Percentiles rank a stretch among this genome's conserved stretches.
Conservation (phyloP, 2,329 filamentous ascomycete species). For the Capronia americana region DNA sequence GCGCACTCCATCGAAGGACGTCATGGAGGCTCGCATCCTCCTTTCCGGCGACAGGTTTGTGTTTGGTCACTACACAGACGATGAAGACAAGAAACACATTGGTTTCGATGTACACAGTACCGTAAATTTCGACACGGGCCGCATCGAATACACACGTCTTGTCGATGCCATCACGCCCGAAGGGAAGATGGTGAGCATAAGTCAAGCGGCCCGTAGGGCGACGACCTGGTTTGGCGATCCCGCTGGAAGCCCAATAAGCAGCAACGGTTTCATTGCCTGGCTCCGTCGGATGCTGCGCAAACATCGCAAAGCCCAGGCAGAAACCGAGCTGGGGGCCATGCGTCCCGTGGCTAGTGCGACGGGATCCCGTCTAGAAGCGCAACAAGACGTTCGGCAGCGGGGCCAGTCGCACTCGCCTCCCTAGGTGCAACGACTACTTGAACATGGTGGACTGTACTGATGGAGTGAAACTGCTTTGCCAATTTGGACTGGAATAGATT, state of each 20-base stretch:
- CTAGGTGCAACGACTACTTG: not conserved
- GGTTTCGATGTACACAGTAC: constrained; percentile 19
- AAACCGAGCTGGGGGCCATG: not conserved
- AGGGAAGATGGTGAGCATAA: constrained; percentile 6
- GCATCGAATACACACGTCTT: not conserved
- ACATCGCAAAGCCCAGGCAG: not conserved
- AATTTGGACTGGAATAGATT: not conserved
- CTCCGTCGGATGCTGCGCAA: constrained; percentile 5
- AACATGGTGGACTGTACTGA: not conserved
- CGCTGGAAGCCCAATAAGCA: not conserved
- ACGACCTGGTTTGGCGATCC: not conserved
- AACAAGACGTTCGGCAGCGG: constrained; percentile 10
- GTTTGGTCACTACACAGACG: constrained; percentile 20
- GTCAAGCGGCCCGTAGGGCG: not conserved
- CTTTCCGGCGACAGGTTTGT: constrained; percentile 16
- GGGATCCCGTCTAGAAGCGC: constrained; percentile 9
- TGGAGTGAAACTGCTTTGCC: not conserved
- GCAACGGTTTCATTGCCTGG: constrained; percentile 9
- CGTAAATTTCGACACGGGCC: constrained; percentile 4
- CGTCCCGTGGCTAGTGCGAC: constrained; percentile 1
- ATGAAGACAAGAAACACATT: constrained; percentile 14
- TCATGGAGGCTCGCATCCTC: constrained; percentile 23
- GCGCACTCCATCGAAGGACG: constrained; percentile 18
- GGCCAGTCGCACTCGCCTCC: not conserved
- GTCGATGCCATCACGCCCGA: constrained; percentile 11